These are phyloP conservation scores for Phaffia rhodozyma DNA, from an alignment of 1,284 basidiomycete genomes.

Conservation along the genomic window DNA sequence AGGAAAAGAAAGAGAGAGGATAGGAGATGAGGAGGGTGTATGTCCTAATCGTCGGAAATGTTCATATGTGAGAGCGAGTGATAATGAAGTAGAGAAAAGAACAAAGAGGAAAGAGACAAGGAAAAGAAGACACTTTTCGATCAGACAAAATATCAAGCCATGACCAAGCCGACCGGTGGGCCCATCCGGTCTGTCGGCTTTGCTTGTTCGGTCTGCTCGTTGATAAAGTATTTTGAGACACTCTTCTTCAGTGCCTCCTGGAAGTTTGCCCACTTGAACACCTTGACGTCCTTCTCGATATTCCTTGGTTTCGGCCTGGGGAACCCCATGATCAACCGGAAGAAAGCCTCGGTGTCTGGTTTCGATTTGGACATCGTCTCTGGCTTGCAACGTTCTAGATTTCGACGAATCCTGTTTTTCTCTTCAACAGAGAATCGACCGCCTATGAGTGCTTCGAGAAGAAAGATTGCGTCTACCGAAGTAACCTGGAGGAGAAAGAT, in stretches of 20 bases:
- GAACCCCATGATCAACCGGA: conserved; percentile 90
- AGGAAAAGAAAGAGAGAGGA: not conserved
- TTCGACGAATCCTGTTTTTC: conserved; percentile 89
- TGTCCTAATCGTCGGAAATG: not conserved
- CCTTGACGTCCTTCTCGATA: conserved; percentile 96
- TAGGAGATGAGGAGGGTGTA: not conserved
- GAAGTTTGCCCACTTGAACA: conserved; percentile 82
- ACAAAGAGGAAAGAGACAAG: not conserved
- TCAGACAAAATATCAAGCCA: not conserved
- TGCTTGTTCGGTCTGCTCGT: not conserved
- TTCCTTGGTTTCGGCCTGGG: conserved; percentile 86
- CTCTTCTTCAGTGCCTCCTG: conserved; percentile 78
- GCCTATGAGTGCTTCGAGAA: conserved; percentile 77
- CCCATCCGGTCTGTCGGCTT: not conserved
- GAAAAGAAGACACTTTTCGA: not conserved
- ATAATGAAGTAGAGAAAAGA: not conserved
- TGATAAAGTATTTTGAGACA: conserved; percentile 74
- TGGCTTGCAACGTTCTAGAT: conserved; percentile 82
- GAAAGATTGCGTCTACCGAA: conserved; percentile 86
- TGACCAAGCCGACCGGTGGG: no score
- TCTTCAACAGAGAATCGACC: conserved; percentile 81
- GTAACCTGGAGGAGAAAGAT: conserved; percentile 41
- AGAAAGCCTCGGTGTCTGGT: conserved; percentile 66
- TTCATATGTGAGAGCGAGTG: not conserved
- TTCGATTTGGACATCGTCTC: conserved; percentile 83